Evolutionary conservation across 2,329 filamentous ascomycete species (phyloP), one percentile per base, ranked within the genome.

Genomic region (Ophiostoma sp.): DNA sequence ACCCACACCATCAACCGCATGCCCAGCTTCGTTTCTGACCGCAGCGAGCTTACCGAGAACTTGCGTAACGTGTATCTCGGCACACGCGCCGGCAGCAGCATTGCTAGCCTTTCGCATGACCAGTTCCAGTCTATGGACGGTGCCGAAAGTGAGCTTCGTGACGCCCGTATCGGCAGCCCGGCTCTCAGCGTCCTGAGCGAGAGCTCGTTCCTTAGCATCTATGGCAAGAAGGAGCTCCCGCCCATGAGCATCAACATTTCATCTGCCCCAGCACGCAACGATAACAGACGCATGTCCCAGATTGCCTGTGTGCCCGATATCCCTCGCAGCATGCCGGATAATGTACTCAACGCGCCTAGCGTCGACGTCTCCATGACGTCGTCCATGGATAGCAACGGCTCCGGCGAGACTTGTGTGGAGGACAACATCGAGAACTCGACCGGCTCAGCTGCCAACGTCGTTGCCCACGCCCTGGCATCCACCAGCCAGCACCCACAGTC

Each of bases 201-300:
- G 75, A 89, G 87, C 74, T 89, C 87, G 0, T 89, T 90, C 72
- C 72, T 84, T 36, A 89, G 87, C 72, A 79, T 90, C 0, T 90
- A 90, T 68, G 87, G 87, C 2, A 76, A 79, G 38, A 82, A 81
- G 70, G 66, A 72, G 40, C 5, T 49, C 4, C 64, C 63, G 63
- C 63, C 63, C 3, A 64, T 64, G 63, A 47, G 63, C 42, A n/a
- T 64, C 63, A 64, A 64, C 63, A 64, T 64, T 2, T 44, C 41
- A 16, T 45, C 63, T 5, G 42, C 42, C 12, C 42, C 63, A 5
- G 38, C 63, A 9, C 64, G 40, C 41, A 8, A 38, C 11, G 40
- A 58, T 36, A 5, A 62, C 4, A 55, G 63, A 9, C 66, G 67
- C 12, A 64, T 49, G 63, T 66, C 66, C 6, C 66, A 68, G 3